Conservation (phyloP, 2,329 filamentous ascomycete genomes). For the Diaporthe vaccinii region DNA sequence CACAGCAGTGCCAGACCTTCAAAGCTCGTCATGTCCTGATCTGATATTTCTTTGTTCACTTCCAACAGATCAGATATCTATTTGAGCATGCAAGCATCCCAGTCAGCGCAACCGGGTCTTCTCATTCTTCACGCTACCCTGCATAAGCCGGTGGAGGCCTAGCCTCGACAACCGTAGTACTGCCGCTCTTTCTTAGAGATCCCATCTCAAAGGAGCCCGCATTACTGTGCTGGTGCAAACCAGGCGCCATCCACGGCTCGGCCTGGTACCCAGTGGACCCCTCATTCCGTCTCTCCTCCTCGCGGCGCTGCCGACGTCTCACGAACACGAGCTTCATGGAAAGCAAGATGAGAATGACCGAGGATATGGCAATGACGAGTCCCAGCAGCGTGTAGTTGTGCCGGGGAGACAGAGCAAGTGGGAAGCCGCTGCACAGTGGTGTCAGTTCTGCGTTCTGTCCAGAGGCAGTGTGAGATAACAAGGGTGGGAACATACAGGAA, state of each 20-base stretch:
- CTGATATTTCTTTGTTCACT: not conserved
- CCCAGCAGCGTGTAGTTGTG: slow-evolving; percentile 63
- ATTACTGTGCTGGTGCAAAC: slow-evolving; percentile 2
- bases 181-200: slow-evolving; percentile 19
- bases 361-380: slow-evolving; percentile 59
- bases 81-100: not conserved
- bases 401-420: slow-evolving; percentile 64
- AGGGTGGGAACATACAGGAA: slow-evolving; percentile 62
- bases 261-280: slow-evolving; percentile 31
- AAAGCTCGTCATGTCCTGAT: not conserved
- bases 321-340: slow-evolving; percentile 52
- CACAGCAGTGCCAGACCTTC: not conserved
- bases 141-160: slow-evolving; percentile 22
- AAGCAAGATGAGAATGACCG: slow-evolving; percentile 55
- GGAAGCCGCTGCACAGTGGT: slow-evolving; percentile 62
- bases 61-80: not conserved
- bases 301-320: slow-evolving; percentile 45
- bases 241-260: slow-evolving; percentile 36
- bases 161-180: slow-evolving; percentile 9
- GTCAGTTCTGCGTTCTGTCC: slow-evolving; percentile 24
- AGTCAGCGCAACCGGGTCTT: not conserved
- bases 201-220: slow-evolving; percentile 26
- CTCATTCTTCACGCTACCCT: not conserved
- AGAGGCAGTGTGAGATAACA: not conserved
- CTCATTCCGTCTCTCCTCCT: slow-evolving; percentile 7